These are phyloP conservation scores for Sclerotinia trifoliorum DNA, from an alignment of 2,329 filamentous ascomycete species.

Conservation along the genomic window DNA sequence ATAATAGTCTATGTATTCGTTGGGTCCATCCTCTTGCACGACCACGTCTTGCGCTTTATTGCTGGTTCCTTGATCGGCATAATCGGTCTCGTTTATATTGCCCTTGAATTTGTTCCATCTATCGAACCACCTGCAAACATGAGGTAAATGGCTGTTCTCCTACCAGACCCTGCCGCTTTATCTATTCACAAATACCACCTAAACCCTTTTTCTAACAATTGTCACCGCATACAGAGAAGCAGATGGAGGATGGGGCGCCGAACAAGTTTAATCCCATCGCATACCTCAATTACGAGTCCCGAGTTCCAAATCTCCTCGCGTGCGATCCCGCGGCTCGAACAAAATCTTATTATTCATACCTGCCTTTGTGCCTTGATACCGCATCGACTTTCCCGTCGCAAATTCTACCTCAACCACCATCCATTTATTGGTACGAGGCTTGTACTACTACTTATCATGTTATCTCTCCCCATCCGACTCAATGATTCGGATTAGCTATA, in stretches of 20 bases:
- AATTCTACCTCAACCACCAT: background rate
- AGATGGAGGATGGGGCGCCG: slow-evolving; percentile 40
- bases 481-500: background rate
- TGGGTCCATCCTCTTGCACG: slow-evolving; percentile 77
- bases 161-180: background rate
- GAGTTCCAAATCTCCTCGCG: background rate
- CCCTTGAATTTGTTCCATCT: slow-evolving; percentile 72
- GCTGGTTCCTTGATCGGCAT: slow-evolving; percentile 76
- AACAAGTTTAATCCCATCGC: slow-evolving; percentile 35
- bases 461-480: background rate
- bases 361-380: background rate
- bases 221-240: slow-evolving; percentile 44
- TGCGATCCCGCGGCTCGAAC: background rate
- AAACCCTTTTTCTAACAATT: background rate
- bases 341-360: background rate
- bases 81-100: slow-evolving; percentile 74
- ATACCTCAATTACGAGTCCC: background rate
- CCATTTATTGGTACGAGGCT: slow-evolving; percentile 1
- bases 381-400: background rate
- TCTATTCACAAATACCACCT: too few relatives aligned
- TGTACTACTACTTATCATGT: slow-evolving; percentile 20
- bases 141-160: slow-evolving; percentile 35
- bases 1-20: slow-evolving; percentile 89
- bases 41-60: slow-evolving; percentile 65
- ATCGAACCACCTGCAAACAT: slow-evolving; percentile 66